Conservation (phyloP, 2,329 filamentous ascomycete species). For the Xylariaceae sp. region DNA sequence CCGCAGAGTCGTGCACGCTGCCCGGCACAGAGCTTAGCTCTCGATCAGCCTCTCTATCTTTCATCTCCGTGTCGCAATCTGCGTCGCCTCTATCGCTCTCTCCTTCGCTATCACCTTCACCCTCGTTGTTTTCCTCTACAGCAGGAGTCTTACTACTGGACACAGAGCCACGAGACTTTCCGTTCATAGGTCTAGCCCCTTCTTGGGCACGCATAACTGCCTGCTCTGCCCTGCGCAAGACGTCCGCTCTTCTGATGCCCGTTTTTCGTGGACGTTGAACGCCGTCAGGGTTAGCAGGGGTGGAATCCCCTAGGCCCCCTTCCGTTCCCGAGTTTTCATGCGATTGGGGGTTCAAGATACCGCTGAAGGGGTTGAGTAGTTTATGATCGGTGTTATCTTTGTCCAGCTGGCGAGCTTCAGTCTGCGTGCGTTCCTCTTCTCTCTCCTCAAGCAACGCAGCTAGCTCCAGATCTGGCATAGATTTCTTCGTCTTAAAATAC, state of each 20-base stretch:
- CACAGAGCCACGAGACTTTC: slow-evolving; percentile 48
- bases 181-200: slow-evolving; percentile 37
- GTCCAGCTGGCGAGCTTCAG: slow-evolving; percentile 29
- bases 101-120: slow-evolving; percentile 27
- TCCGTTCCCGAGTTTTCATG: slow-evolving; percentile 35
- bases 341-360: slow-evolving; percentile 39
- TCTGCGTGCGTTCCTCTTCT: slow-evolving; percentile 35
- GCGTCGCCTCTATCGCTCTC: slow-evolving; percentile 32
- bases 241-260: slow-evolving; percentile 50
- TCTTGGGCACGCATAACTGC: slow-evolving; percentile 48
- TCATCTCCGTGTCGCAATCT: slow-evolving; percentile 39
- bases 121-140: slow-evolving; percentile 28
- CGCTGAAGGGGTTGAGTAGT: slow-evolving; percentile 35
- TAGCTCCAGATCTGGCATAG: slow-evolving; percentile 48
- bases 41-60: slow-evolving; percentile 35
- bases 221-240: slow-evolving; percentile 57
- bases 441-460: slow-evolving; percentile 43
- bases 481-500: slow-evolving; percentile 60
- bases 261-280: slow-evolving; percentile 38
- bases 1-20: slow-evolving; percentile 59
- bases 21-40: slow-evolving; percentile 47
- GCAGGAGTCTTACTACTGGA: slow-evolving; percentile 45
- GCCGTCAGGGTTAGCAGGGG: slow-evolving; percentile 34
- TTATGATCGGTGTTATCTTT: slow-evolving; percentile 34
- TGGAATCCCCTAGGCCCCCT: slow-evolving; percentile 29